Percentiles rank a stretch among this genome's conserved stretches.
Evolutionary conservation across 306 rosid species (phyloP).

Genomic region (Boehmeria nivea): DNA sequence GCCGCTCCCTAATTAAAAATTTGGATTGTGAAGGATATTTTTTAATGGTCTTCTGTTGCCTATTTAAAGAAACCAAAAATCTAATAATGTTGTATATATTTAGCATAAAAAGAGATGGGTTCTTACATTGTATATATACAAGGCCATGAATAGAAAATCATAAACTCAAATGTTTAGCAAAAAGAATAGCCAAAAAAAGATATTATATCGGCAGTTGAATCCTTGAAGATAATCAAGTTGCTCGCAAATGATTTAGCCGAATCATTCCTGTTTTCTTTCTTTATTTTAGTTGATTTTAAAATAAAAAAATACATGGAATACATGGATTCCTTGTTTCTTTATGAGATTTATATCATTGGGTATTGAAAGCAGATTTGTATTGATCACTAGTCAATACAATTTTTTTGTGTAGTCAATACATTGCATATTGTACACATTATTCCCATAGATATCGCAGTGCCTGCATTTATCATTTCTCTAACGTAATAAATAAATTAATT

Average conservation of each 20-base stretch:
- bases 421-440: conserved; percentile 2
- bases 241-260: conserved; percentile 17
- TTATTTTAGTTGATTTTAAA: conserved; percentile 10
- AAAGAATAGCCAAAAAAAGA: not conserved
- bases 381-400: not conserved
- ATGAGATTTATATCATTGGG: conserved; percentile 10
- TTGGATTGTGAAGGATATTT: no score
- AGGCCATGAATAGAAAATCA: not conserved
- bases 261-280: conserved; percentile 8
- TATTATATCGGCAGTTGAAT: not conserved
- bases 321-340: not conserved
- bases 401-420: conserved; percentile 7
- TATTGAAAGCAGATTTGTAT: conserved; percentile 11
- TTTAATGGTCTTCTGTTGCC: not conserved
- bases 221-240: conserved; percentile 10
- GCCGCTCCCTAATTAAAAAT: not conserved
- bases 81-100: not conserved
- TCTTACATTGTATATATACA: not conserved
- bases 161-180: not conserved
- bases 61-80: not conserved
- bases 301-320: not conserved
- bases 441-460: conserved; percentile 12
- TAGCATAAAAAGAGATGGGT: not conserved
- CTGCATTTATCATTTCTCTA: conserved; percentile 4
- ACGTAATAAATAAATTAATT: not conserved